phyloP scores from a whole-genome alignment of 441 rosid genomes.

The Populus hybrid region DNA sequence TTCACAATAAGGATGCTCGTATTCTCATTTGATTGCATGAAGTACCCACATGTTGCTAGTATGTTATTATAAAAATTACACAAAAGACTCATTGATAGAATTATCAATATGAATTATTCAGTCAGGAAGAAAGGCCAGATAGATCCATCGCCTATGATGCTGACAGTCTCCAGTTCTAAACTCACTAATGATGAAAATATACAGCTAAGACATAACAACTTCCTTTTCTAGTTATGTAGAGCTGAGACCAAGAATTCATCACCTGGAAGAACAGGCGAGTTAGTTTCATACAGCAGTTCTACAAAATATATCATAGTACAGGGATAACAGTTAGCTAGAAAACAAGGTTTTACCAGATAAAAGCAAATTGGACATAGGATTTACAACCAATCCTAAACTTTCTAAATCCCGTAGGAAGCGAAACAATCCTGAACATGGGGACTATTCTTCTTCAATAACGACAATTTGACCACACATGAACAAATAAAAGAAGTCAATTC shows the following conservation, averaged over 20 bases:
- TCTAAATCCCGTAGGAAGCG: too few species aligned
- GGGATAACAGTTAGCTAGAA: neutral
- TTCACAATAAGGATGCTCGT: neutral
- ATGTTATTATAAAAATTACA: neutral
- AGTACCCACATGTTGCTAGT: neutral
- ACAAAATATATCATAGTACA: neutral
- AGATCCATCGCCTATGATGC: neutral
- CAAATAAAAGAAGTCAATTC: neutral
- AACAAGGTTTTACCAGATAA: too few species aligned
- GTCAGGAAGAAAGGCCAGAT: neutral
- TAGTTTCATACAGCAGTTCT: neutral
- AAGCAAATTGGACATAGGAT: too few species aligned
- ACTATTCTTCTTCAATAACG: neutral
- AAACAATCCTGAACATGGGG: neutral
- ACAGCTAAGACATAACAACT: too few species aligned
- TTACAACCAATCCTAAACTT: too few species aligned
- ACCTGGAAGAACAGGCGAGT: neutral
- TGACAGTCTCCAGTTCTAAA: neutral
- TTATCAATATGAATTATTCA: neutral
- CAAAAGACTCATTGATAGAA: neutral
- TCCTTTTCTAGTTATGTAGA: too few species aligned
- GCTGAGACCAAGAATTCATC: neutral
- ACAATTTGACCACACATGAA: neutral
- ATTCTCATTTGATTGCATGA: neutral
- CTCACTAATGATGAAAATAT: too few species aligned